A percentile compares a stretch with the other conserved stretches of the same genome.
Conservation (phyloP, 441 rosid species). For the Gossypium laxum region DNA sequence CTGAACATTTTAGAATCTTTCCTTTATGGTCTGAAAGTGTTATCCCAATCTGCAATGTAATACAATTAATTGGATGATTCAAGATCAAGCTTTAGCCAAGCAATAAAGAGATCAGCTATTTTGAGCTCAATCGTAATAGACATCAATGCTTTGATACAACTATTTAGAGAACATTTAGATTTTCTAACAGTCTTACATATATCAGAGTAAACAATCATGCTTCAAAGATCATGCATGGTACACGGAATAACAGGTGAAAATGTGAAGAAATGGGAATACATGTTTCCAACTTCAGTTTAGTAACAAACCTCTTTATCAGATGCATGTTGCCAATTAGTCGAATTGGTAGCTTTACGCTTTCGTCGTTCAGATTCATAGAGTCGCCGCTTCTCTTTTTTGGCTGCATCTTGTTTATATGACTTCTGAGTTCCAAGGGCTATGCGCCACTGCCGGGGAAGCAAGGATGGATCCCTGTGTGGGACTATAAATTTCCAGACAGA, state of each 20-base stretch:
- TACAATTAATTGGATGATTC: slow-evolving; percentile 1
- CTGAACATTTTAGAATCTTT: background rate
- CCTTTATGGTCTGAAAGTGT: background rate
- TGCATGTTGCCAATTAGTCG: slow-evolving; percentile 39
- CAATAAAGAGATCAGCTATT: slow-evolving; percentile 5
- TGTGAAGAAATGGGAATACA: slow-evolving; percentile 2
- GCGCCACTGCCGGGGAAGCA: slow-evolving; percentile 78
- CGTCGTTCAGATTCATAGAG: slow-evolving; percentile 54
- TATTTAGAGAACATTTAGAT: slow-evolving; percentile 1
- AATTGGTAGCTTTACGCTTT: slow-evolving; percentile 37
- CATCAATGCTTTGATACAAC: background rate
- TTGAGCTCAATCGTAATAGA: slow-evolving; percentile 1
- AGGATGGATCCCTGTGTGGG: slow-evolving; percentile 84
- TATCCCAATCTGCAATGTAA: background rate
- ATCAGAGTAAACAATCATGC: background rate
- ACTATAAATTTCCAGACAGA: slow-evolving; percentile 76
- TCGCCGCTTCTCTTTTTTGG: slow-evolving; percentile 68
- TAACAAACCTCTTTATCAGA: slow-evolving; percentile 46
- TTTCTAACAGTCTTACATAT: background rate
- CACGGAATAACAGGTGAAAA: background rate
- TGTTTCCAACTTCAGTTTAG: slow-evolving; percentile 9
- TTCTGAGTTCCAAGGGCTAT: slow-evolving; percentile 85
- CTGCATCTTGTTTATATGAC: slow-evolving; percentile 70
- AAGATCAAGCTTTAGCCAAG: slow-evolving; percentile 10
- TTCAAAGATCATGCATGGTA: background rate